Evolutionary conservation across 768 basidiomycete species (phyloP).

Genomic region (Mycena haematopus): DNA sequence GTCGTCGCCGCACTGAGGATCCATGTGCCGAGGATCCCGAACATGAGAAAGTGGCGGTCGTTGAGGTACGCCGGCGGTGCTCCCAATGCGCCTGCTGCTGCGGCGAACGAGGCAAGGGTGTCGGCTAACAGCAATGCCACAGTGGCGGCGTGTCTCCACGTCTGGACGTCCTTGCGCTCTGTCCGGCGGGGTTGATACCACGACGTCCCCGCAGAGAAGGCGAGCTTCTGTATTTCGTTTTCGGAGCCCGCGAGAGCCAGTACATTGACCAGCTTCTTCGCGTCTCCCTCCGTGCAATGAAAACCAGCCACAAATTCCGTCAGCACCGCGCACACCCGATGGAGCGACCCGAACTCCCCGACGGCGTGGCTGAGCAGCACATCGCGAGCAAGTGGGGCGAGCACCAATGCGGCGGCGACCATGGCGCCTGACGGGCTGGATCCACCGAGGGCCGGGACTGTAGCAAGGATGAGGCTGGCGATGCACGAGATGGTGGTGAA

Average conservation of each 20-base stretch:
- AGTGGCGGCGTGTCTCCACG: not conserved
- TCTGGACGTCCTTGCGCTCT: not conserved
- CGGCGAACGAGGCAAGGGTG: constrained; percentile 7
- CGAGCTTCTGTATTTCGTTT: not conserved
- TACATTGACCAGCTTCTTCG: not conserved
- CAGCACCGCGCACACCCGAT: not conserved
- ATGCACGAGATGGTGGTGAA: constrained; percentile 4
- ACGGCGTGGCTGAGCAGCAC: constrained; percentile 8
- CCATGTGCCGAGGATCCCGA: constrained; percentile 3
- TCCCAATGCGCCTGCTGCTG: constrained; percentile 1
- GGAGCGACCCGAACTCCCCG: constrained; percentile 6
- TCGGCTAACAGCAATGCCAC: constrained; percentile 2
- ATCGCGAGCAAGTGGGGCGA: constrained; percentile 5
- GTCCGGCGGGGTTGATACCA: constrained; percentile 7
- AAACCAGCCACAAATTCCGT: not conserved
- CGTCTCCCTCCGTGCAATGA: not conserved
- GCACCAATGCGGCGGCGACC: constrained; percentile 1
- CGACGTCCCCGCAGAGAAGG: constrained; percentile 1
- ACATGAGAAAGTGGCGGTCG: constrained; percentile 4
- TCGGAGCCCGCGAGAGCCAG: not conserved
- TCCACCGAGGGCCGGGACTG: constrained; percentile 6
- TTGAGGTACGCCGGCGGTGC: constrained; percentile 11
- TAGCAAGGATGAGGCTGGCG: constrained; percentile 2
- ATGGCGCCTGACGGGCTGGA: constrained; percentile 9
- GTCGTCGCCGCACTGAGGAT: constrained; percentile 4